Evolutionary conservation across 2,329 filamentous ascomycete genomes (phyloP).

Genomic region (Stemphylium lycopersici): DNA sequence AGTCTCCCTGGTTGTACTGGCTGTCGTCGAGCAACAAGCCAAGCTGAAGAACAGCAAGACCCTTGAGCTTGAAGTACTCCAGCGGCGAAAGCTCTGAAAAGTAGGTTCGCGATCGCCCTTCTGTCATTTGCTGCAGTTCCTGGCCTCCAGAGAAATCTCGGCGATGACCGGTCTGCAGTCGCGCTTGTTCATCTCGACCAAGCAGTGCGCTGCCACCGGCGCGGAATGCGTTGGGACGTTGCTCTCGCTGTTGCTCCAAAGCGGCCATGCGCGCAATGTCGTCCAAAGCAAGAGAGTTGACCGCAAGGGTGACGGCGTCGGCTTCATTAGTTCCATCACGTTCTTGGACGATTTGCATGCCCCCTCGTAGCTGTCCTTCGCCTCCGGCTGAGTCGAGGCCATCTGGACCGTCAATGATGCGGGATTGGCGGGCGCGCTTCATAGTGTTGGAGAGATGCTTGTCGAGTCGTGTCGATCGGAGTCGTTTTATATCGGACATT

Average conservation of each 20-base stretch:
- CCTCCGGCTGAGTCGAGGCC: conserved; percentile 71
- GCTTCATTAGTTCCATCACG: conserved; percentile 71
- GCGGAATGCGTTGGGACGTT: conserved; percentile 79
- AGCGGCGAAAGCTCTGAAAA: conserved; percentile 95
- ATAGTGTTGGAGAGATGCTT: conserved; percentile 93
- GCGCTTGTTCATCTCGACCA: conserved; percentile 66
- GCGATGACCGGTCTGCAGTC: conserved; percentile 72
- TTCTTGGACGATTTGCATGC: conserved; percentile 82
- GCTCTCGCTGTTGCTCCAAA: conserved; percentile 91
- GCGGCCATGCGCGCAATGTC: conserved; percentile 97
- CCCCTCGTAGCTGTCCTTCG: conserved; percentile 63
- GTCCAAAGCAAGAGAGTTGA: conserved; percentile 90
- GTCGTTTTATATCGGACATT: conserved; percentile 88
- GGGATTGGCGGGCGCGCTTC: conserved; percentile 85
- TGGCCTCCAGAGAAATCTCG: conserved; percentile 67
- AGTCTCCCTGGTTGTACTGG: conserved; percentile 91
- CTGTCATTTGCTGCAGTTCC: conserved; percentile 58
- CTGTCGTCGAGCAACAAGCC: conserved; percentile 89
- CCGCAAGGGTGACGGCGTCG: conserved; percentile 83
- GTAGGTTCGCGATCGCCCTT: conserved; percentile 73
- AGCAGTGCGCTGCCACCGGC: conserved; percentile 74
- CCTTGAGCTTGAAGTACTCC: conserved; percentile 96
- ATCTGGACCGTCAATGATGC: conserved; percentile 88
- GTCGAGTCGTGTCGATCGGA: conserved; percentile 92
- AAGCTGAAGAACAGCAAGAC: conserved; percentile 93